Conservation (phyloP, 192 early-diverging fungal species). For the Podila minutissima region DNA sequence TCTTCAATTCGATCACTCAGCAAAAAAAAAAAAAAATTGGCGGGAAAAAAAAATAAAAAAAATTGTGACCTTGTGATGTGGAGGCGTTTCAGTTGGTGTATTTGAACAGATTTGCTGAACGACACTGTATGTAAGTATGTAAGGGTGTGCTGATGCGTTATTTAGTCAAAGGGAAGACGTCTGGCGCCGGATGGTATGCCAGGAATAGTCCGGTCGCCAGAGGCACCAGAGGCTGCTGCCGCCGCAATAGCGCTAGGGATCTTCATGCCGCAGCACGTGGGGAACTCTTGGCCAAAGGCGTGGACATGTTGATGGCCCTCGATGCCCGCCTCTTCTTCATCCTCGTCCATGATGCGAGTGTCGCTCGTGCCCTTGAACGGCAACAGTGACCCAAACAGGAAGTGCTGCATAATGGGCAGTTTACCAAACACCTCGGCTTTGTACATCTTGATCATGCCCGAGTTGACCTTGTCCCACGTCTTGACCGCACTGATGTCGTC, state of each 20-base stretch:
- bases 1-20: background rate
- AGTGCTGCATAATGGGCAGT: constrained; percentile 99
- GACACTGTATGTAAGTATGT: too few species aligned
- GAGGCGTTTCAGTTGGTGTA: constrained; percentile 1
- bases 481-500: constrained; percentile 89
- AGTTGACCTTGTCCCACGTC: constrained; percentile 91
- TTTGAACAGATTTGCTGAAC: background rate
- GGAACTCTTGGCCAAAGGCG: constrained; percentile 83
- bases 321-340: constrained; percentile 61
- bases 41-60: background rate
- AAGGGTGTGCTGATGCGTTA: background rate
- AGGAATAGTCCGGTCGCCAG: constrained; percentile 23
- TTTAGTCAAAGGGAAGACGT: constrained; percentile 55
- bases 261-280: constrained; percentile 83
- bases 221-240: constrained; percentile 54
- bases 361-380: constrained; percentile 69
- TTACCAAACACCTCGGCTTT: constrained; percentile 92
- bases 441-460: constrained; percentile 97
- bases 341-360: constrained; percentile 44
- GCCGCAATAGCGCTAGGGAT: constrained; percentile 87
- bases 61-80: background rate
- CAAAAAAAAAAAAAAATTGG: background rate
- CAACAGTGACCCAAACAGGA: constrained; percentile 90
- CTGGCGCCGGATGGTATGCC: constrained; percentile 27
- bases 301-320: constrained; percentile 68